Percentiles rank a stretch among this genome's conserved stretches.
Conservation (phyloP, 108 stramenopile genomes). For the Ochromonas danica region DNA sequence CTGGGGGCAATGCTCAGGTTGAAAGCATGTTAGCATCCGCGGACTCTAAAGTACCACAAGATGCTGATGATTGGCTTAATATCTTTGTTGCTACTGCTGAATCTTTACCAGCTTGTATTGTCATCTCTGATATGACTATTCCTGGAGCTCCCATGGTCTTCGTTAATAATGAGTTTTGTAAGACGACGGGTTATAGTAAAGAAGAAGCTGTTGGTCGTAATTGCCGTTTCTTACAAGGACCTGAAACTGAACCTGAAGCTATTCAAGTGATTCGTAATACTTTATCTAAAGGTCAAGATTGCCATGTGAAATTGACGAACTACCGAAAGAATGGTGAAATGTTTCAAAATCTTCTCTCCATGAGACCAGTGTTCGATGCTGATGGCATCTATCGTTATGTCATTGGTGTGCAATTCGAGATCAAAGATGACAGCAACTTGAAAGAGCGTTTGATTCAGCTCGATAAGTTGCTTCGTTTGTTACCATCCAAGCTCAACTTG, state of each 20-base stretch:
- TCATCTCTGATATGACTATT: slow-evolving; percentile 55
- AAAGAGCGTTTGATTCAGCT: slow-evolving; percentile 47
- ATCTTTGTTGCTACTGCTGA: slow-evolving; percentile 48
- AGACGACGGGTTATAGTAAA: slow-evolving; percentile 41
- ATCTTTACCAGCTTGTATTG: slow-evolving; percentile 54
- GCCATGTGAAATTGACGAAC: slow-evolving; percentile 51
- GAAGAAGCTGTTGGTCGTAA: slow-evolving; percentile 50
- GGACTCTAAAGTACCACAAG: slow-evolving; percentile 36
- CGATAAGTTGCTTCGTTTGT: slow-evolving; percentile 49
- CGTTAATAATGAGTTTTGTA: slow-evolving; percentile 45
- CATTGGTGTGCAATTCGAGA: slow-evolving; percentile 54
- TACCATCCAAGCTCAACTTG: slow-evolving; percentile 33
- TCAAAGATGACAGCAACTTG: slow-evolving; percentile 40
- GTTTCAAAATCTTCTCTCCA: slow-evolving; percentile 49
- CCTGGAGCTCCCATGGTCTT: slow-evolving; percentile 51
- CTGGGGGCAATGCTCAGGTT: slow-evolving; percentile 11
- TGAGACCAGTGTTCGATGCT: slow-evolving; percentile 50
- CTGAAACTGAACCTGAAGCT: slow-evolving; percentile 48
- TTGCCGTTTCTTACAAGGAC: slow-evolving; percentile 50
- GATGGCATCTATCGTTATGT: slow-evolving; percentile 50
- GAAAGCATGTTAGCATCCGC: not conserved
- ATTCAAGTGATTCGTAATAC: slow-evolving; percentile 51
- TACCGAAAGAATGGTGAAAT: slow-evolving; percentile 52
- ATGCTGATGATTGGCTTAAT: slow-evolving; percentile 54
- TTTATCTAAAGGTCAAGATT: slow-evolving; percentile 49